These are phyloP conservation scores for Gloeopeniophorella convolvens DNA, from an alignment of 768 basidiomycete genomes.

Conservation along the genomic window DNA sequence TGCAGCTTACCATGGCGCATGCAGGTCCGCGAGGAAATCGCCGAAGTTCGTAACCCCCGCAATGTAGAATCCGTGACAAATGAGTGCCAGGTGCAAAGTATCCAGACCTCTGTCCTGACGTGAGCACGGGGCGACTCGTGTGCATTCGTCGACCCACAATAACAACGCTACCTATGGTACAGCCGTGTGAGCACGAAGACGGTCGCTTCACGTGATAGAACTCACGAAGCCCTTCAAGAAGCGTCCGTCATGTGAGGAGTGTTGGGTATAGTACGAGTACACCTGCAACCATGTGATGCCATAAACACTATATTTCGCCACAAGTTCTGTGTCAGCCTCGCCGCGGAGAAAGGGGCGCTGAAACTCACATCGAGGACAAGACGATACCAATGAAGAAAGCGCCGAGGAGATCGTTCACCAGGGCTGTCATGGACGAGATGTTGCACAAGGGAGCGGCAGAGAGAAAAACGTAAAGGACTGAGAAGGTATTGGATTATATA, in stretches of 20 bases:
- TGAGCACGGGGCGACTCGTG: not conserved
- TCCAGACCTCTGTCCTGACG: not conserved
- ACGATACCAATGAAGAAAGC: conserved; percentile 6
- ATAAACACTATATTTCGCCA: conserved; percentile 4
- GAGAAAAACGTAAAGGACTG: too few relatives aligned
- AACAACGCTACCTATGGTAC: conserved; percentile 6
- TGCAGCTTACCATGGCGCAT: conserved; percentile 10
- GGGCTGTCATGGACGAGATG: too few relatives aligned
- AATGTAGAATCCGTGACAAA: conserved; percentile 8
- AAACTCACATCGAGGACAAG: conserved; percentile 9
- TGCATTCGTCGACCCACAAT: not conserved
- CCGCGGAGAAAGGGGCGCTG: too few relatives aligned
- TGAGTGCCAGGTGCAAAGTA: conserved; percentile 1
- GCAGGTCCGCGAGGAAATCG: conserved; percentile 5
- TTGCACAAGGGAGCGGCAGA: too few relatives aligned
- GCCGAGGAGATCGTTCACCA: conserved; percentile 2
- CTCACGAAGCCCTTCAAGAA: conserved; percentile 11
- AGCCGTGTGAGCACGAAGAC: not conserved
- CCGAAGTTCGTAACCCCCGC: conserved; percentile 9
- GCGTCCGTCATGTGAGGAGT: not conserved
- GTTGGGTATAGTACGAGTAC: conserved; percentile 10
- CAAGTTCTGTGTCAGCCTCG: not conserved
- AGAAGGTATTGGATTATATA: too few relatives aligned
- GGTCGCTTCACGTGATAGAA: not conserved
- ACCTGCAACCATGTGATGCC: conserved; percentile 13